phyloP scores from a whole-genome alignment of 768 basidiomycete genomes.

The Cubamyces sp. region DNA sequence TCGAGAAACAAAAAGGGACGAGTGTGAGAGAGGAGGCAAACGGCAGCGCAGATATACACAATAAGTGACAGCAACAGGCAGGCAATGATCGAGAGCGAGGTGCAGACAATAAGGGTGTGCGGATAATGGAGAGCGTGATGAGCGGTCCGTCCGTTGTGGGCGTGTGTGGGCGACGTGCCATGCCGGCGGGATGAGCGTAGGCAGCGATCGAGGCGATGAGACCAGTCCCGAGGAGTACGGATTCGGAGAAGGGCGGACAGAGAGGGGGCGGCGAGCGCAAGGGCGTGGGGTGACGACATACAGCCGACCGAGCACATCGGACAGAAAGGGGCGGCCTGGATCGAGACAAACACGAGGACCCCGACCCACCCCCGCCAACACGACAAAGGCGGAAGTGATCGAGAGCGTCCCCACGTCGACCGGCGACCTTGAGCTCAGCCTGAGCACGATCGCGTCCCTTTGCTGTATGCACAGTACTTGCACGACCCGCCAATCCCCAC shows the following conservation, averaged over 20 bases:
- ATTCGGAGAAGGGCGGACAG: constrained; percentile 5
- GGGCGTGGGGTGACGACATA: constrained; percentile 1
- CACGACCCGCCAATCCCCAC: not conserved
- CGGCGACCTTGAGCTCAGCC: constrained; percentile 16
- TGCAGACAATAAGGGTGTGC: constrained; percentile 19
- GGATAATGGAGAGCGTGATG: constrained; percentile 5
- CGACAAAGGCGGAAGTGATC: constrained; percentile 6
- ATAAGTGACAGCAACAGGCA: constrained; percentile 18
- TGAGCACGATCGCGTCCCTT: not conserved
- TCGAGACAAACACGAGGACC: constrained; percentile 12
- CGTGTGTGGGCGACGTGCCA: constrained; percentile 14
- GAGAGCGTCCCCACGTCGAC: not conserved
- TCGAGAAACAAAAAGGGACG: constrained; percentile 6
- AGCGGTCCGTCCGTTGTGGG: constrained; percentile 12
- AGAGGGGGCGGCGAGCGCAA: not conserved
- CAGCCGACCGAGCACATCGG: constrained; percentile 14
- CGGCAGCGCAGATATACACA: constrained; percentile 21
- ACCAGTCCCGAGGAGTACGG: constrained; percentile 14
- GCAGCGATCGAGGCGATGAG: not conserved
- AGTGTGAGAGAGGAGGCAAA: constrained; percentile 4
- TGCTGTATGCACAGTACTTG: not conserved
- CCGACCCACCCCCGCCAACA: not conserved
- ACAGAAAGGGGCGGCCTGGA: constrained; percentile 9
- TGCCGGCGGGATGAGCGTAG: not conserved
- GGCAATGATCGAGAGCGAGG: constrained; percentile 19